Base-by-base conservation (phyloP, 1,284 basidiomycete species). In the Puccinia polysora region DNA sequence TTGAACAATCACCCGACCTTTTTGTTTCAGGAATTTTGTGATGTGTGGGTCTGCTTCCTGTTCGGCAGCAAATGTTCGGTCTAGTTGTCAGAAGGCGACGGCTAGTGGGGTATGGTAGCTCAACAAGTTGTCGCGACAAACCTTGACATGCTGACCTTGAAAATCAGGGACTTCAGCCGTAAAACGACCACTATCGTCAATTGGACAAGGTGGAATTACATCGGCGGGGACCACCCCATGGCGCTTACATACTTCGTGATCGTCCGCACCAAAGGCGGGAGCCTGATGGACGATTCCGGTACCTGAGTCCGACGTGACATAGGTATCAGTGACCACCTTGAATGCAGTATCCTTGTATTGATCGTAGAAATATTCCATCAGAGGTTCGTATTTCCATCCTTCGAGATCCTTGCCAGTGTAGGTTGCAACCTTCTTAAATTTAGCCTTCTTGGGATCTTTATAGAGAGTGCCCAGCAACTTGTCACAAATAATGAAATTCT, bases 241-340 rank as follows among this genome's bases (percentile, higher is more conserved):
- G 1, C 86, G 87, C 74, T 97, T 85, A 34, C 90, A 88, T 77
- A 99, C 86, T 74, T 95, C 90, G 81, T 97, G 91, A 85, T 99
- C 96, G 78, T 99, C 96, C 78, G 97, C 96, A 84, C 96, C 96
- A 78, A 97, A 98, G 0, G 90, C 94, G 1, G 96, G 96, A 0
- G 96, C 93, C 82, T 99, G 96, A 80, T 98, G 96, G 60, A 99
- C 96, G 78, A 98, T 95, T 80, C 95, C 95, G 45, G 96, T 99
- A 81, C 96, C 95, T 71, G 94, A 91, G 14, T 87, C 85, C 76
- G 88, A 89, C 1, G 92, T 97, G 65, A 99, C 95, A 79, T 99
- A 99, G 0, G 87, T 88, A 80, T 98, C 96, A 32, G 86, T 85
- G 6, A 98, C 81, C 18, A 98, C 91, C 71, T 89, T 83, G 85